phyloP scores from a whole-genome alignment of 352 stramenopile genomes.

The Paralagenidium karlingii region DNA sequence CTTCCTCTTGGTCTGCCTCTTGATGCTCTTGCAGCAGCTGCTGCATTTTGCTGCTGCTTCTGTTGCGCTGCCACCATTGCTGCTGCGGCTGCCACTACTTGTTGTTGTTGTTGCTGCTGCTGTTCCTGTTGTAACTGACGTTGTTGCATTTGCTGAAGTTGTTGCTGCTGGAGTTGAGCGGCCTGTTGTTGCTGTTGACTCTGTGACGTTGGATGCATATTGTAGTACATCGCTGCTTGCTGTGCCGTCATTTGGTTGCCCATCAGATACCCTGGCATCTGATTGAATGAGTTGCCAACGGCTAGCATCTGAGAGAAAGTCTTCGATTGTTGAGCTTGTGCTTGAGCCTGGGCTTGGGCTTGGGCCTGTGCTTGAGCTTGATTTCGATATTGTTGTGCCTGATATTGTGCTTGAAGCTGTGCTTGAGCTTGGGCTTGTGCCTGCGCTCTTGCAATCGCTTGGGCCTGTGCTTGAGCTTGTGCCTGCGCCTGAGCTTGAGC shows the following conservation, averaged over 20 bases:
- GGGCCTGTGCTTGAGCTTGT: constrained; percentile 23
- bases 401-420: constrained; percentile 22
- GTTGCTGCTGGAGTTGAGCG: constrained; percentile 22
- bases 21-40: constrained; percentile 8
- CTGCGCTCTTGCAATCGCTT: constrained; percentile 22
- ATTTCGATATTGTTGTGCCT: constrained; percentile 7
- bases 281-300: constrained; percentile 27
- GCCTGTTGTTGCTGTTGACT: constrained; percentile 11
- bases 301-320: constrained; percentile 49
- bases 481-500: constrained; percentile 9
- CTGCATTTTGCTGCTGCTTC: constrained; percentile 12
- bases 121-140: constrained; percentile 5
- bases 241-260: constrained; percentile 46
- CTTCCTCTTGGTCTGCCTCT: background rate
- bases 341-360: constrained; percentile 18
- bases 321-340: constrained; percentile 43
- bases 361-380: constrained; percentile 17
- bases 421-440: constrained; percentile 19
- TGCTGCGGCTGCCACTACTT: constrained; percentile 13
- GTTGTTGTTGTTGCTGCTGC: constrained; percentile 28
- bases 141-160: constrained; percentile 22
- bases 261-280: constrained; percentile 43
- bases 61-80: constrained; percentile 19
- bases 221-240: constrained; percentile 47
- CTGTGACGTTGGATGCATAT: constrained; percentile 27